A percentile compares a stretch with the other conserved stretches of the same genome.
Conservation (phyloP, 371 early-diverging fungal genomes). For the Mucor racemosus region DNA sequence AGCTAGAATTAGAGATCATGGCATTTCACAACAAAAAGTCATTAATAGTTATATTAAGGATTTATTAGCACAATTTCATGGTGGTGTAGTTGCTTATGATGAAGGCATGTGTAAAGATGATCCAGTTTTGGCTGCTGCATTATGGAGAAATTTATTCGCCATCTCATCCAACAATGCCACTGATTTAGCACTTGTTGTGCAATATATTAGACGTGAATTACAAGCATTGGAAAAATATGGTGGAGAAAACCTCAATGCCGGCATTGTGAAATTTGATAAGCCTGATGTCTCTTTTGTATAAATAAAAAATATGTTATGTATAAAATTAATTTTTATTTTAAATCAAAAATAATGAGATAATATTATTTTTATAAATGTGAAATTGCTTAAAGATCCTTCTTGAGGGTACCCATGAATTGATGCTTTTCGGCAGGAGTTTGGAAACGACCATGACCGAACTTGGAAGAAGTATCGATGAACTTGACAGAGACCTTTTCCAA, state of each 20-base stretch:
- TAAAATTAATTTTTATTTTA: conserved; percentile 5
- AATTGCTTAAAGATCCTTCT: conserved; percentile 71
- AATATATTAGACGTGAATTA: conserved; percentile 69
- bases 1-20: conserved; percentile 71
- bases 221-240: conserved; percentile 60
- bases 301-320: not conserved
- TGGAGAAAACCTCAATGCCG: conserved; percentile 51
- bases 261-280: conserved; percentile 45
- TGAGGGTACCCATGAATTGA: conserved; percentile 94
- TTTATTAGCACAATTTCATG: conserved; percentile 84
- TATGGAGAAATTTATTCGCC: conserved; percentile 87
- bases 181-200: conserved; percentile 63
- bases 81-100: conserved; percentile 91
- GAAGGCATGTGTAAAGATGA: conserved; percentile 92
- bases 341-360: not conserved
- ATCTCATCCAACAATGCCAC: conserved; percentile 60
- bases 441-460: conserved; percentile 99
- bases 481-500: conserved; percentile 96
- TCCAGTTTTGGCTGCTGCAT: conserved; percentile 88
- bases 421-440: conserved; percentile 99
- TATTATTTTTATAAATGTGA: conserved; percentile 1
- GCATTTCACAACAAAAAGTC: conserved; percentile 68
- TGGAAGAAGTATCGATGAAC: conserved; percentile 99
- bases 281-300: conserved; percentile 32
- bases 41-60: conserved; percentile 80